Base-by-base conservation (phyloP, 129 eudicot species). In the Dittrichia graveolens region DNA sequence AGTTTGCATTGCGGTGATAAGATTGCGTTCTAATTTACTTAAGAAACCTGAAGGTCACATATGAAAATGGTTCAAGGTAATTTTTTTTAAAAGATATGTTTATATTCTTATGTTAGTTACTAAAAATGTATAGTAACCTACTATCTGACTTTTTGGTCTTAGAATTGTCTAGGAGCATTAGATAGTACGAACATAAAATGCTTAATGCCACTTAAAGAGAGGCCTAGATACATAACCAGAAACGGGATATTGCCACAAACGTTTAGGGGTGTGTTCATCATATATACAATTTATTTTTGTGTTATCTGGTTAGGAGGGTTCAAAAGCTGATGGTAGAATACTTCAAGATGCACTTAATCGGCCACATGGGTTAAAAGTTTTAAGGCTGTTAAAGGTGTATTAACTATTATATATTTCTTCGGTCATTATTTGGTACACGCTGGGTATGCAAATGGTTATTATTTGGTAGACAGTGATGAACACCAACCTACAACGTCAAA, bases 341-440 rank as follows among this genome's bases (percentile, higher is more conserved):
- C 12, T 53, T 0, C 59, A 5, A 53, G 35, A 53, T 18, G 35
- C 35, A 6, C 59, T 53, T 43, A 39, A 9, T 64, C 8, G 54
- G 31, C 24, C 66, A 12, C 5, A 37, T n/a, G 66, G 66, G 14
- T 38, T 61, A 19, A 61, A 38, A 61, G 45, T 12, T 61, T 7
- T 10, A 60, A 60, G 19, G 44, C 10, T 45, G 18, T n/a, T n/a
- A n/a, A n/a, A n/a, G n/a, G n/a, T n/a, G n/a, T n/a, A n/a, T n/a
- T n/a, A n/a, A 61, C 24, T 38, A 38, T 13, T 11, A 58, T 19
- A 0, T 11, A 10, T 4, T 38, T 13, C 38, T 39, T 62, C 14
- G 68, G 68, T 41, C 41, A 38, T 62, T 62, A 40, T 35, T 62
- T 62, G 68, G 68, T 62, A 24, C 49, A 62, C 13, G 48, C 35